Evolutionary conservation across 805 yeast species (phyloP), one percentile per base, ranked within the genome.

Genomic region (Phaffomyces antillensis): DNA sequence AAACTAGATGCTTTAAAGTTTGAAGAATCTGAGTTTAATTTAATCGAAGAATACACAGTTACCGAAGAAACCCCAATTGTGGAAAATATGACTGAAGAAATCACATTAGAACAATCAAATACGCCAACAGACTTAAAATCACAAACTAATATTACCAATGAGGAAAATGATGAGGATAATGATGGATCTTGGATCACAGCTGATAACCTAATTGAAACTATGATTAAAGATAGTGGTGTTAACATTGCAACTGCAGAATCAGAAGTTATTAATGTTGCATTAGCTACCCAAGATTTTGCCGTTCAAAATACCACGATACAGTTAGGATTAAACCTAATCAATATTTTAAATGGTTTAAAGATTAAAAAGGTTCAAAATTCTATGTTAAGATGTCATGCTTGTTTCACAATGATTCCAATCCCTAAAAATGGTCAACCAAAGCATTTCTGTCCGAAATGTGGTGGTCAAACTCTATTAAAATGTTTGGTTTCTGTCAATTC

Each of bases 321-420:
- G 64, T 74, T 93, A 55, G 96, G 96, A 6, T 64, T 93, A 46
- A 84, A 86, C 52, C 71, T 91, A 53, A 83, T 93, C 80, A 90
- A 90, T 64, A 72, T 86, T 23, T 74, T 78, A 68, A 79, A 90
- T 2, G 99, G 99, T 18, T 70, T 81, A 51, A 88, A 83, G 56
- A 90, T 93, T 65, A 83, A 79, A 53, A 78, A 86, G 61, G 84
- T 93, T 31, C 76, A 95, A 62, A 87, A 84, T 68, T 90, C 87
- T 63, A 91, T 91, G 97, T 75, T 86, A 59, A 75, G 99, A 65
- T 93, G 99, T 64, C 96, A 93, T 64, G 99, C 97, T 0, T 93
- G 99, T 68, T 93, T 93, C 77, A 71, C 76, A 47, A 71, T 93
- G 61, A 68, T 82, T 13, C 90, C 96, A 8, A 72, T 87, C 45